Conservation (phyloP, 1,284 basidiomycete species). For the Leucoagaricus sp. region DNA sequence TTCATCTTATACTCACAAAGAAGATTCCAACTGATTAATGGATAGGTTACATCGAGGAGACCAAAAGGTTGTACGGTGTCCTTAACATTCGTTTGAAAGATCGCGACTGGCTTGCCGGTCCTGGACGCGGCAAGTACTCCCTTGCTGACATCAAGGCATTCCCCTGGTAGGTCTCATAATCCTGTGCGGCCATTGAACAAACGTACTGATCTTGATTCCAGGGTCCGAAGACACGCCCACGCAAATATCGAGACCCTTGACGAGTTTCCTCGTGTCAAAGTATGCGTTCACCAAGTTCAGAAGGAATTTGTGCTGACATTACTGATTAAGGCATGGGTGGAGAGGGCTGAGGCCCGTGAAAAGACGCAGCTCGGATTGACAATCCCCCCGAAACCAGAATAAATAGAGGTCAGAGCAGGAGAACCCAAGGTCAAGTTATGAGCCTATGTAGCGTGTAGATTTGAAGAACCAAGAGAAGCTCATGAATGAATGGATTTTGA, state of each 20-base stretch:
- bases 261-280: conserved; percentile 60
- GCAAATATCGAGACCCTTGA: conserved; percentile 54
- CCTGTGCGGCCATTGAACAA: neutral
- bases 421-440: too few species aligned
- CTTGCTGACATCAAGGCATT: conserved; percentile 67
- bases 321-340: conserved; percentile 6
- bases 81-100: conserved; percentile 68
- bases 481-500: too few species aligned
- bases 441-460: too few species aligned
- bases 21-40: conserved; percentile 1
- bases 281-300: conserved; percentile 15
- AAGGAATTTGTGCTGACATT: neutral
- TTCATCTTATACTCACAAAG: neutral
- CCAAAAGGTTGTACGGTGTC: conserved; percentile 75
- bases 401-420: too few species aligned
- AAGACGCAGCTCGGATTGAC: neutral
- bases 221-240: conserved; percentile 49
- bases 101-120: conserved; percentile 71
- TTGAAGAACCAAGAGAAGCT: too few species aligned
- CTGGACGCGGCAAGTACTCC: conserved; percentile 63
- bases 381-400: too few species aligned
- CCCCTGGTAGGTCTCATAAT: conserved; percentile 43
- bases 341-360: neutral
- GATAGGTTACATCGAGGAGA: conserved; percentile 74
- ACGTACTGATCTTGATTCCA: conserved; percentile 21